These are phyloP conservation scores for Solanum hybrid DNA, from an alignment of 305 asterid species.

Conservation along the genomic window DNA sequence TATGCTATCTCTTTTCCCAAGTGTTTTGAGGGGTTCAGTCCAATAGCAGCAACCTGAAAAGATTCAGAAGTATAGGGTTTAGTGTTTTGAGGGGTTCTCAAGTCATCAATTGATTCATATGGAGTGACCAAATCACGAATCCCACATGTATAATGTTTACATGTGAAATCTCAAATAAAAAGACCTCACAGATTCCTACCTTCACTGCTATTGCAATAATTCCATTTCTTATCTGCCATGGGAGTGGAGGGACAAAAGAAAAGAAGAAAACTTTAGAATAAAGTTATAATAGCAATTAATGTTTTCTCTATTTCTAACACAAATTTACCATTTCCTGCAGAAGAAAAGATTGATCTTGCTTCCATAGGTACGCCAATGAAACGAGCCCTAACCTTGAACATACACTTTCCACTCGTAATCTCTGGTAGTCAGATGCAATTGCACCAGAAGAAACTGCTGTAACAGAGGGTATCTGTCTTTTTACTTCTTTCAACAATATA, in stretches of 20 bases:
- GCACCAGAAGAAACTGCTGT: constrained; percentile 93
- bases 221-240: constrained; percentile 53
- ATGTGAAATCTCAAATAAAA: not conserved
- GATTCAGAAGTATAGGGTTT: not conserved
- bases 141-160: not conserved
- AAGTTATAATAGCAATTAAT: constrained; percentile 3
- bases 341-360: constrained; percentile 75
- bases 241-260: not conserved
- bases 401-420: constrained; percentile 87
- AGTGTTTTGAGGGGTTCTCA: not conserved
- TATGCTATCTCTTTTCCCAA: constrained; percentile 72
- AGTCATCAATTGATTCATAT: not conserved
- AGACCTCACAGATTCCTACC: constrained; percentile 30
- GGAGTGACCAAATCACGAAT: not conserved
- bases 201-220: constrained; percentile 75
- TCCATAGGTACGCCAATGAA: constrained; percentile 91
- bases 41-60: constrained; percentile 84
- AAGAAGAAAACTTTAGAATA: constrained; percentile 10
- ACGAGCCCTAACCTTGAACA: constrained; percentile 93
- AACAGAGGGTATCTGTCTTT: constrained; percentile 67
- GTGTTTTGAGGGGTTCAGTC: constrained; percentile 80
- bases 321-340: constrained; percentile 69
- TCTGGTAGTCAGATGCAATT: constrained; percentile 92
- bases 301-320: constrained; percentile 3
- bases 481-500: constrained; percentile 71